Percentiles rank a stretch among this genome's conserved stretches.
Evolutionary conservation across 805 yeast genomes (phyloP).

Genomic region (Starmerella vitae): DNA sequence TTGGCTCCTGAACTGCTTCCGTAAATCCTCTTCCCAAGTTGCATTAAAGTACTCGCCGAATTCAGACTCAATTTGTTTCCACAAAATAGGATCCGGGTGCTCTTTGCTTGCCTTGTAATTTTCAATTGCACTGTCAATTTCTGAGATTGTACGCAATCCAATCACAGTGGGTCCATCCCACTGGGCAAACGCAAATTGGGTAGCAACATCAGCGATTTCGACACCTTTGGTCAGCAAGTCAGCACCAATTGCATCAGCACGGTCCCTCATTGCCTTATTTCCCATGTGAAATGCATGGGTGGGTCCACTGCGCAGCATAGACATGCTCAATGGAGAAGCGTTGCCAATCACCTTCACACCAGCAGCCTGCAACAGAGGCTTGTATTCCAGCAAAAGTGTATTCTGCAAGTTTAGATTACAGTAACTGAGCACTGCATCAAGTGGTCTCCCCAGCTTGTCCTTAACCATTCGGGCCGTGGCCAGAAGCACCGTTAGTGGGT

Average conservation of each 20-base stretch:
- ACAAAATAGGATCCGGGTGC: conserved; percentile 8
- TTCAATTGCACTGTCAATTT: conserved; percentile 47
- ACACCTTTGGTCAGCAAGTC: conserved; percentile 34
- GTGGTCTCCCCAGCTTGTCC: conserved; percentile 36
- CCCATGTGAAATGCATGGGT: conserved; percentile 79
- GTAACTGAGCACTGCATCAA: conserved; percentile 69
- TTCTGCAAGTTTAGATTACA: conserved; percentile 77
- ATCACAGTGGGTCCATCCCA: conserved; percentile 65
- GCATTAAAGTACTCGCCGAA: conserved; percentile 15
- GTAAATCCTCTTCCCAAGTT: conserved; percentile 12
- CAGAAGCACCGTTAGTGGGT: conserved; percentile 60
- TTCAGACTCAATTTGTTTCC: conserved; percentile 8
- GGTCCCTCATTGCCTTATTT: conserved; percentile 37
- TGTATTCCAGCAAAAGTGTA: conserved; percentile 35
- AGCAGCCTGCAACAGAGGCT: conserved; percentile 36
- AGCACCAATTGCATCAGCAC: conserved; percentile 34
- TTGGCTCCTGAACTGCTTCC: not conserved
- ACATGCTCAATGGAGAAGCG: conserved; percentile 83
- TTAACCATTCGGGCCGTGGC: conserved; percentile 33
- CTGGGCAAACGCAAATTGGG: conserved; percentile 53
- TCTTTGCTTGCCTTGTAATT: conserved; percentile 39
- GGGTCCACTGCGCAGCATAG: conserved; percentile 52
- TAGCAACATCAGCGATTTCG: conserved; percentile 72
- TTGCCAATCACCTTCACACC: conserved; percentile 49
- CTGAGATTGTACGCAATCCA: conserved; percentile 57